Conservation (phyloP, 805 yeast species). For the Suhomyces pyralidae region DNA sequence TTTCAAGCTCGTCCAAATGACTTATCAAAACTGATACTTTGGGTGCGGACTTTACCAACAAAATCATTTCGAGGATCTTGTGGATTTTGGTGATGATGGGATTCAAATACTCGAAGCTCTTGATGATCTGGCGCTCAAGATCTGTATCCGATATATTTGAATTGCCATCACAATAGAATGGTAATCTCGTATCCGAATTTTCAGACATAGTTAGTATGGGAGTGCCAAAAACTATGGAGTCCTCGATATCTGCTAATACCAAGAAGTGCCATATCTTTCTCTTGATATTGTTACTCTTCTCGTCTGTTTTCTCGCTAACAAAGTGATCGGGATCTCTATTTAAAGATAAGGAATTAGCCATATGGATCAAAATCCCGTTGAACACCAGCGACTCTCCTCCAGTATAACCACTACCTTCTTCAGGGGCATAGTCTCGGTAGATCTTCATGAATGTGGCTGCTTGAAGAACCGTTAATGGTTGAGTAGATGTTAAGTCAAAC, state of each 20-base stretch:
- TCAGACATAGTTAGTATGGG: slow-evolving; percentile 8
- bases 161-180: slow-evolving; percentile 35
- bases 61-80: slow-evolving; percentile 20
- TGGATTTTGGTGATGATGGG: slow-evolving; percentile 28
- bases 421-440: slow-evolving; percentile 12
- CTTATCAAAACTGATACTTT: slow-evolving; percentile 24
- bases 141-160: slow-evolving; percentile 34
- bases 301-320: slow-evolving; percentile 12
- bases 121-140: slow-evolving; percentile 42
- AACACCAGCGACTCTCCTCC: slow-evolving; percentile 15
- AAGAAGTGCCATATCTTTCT: slow-evolving; percentile 59
- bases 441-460: slow-evolving; percentile 15
- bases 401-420: slow-evolving; percentile 8
- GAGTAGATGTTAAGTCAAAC: slow-evolving; percentile 9
- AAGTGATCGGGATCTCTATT: slow-evolving; percentile 39
- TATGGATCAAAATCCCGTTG: slow-evolving; percentile 26
- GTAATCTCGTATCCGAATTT: slow-evolving; percentile 46
- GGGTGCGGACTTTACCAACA: not conserved
- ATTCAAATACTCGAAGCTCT: slow-evolving; percentile 30
- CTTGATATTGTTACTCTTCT: slow-evolving; percentile 32
- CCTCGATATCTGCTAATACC: slow-evolving; percentile 41
- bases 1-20: slow-evolving; percentile 32
- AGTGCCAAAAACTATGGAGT: slow-evolving; percentile 24
- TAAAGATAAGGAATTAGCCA: slow-evolving; percentile 37
- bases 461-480: slow-evolving; percentile 15